Base-by-base conservation (phyloP, 768 basidiomycete species). In the Amylocystis lapponica region DNA sequence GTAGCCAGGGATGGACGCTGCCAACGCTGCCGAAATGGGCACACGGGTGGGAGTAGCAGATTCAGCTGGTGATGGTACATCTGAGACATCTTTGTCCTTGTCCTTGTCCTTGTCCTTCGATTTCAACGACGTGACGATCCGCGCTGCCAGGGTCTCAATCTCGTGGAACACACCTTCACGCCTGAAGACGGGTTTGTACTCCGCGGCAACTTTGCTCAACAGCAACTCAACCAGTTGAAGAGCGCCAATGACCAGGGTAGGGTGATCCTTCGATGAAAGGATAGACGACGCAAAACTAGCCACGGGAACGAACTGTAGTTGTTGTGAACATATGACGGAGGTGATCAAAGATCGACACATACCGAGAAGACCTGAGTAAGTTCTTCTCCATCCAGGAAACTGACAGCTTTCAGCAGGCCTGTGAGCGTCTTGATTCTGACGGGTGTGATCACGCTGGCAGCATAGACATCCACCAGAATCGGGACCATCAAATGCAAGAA, bases 131-230 rank as follows among this genome's bases (percentile, higher is more conserved):
- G 74, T 68, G 27, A 95, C 67, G 7, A 74, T 58, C 38, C 83
- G 76, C 11, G 72, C 72, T 6, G 91, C 84, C 22, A 94, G 67
- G 8, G 68, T 61, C 51, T 93, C 92, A 27, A 99, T 81, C 61
- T 98, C 96, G 63, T 97, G 88, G 62, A 96, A 83, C 22, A 98
- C 96, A 8, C 96, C 96, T 66, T 99, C 95, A 22, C 94, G 76
- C 17, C 89, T 81, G 74, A 98, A 92, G 0, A 85, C 81, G 14
- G 90, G 86, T 57, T 81, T 82, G 65, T 96, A 98, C 39, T 90
- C 75, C 11, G 79, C 68, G 8, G 90, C 84, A 33, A 92, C 73
- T 63, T 96, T 98, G 57, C 68, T 72, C 39, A 97, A 68, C 7
- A 98, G 78, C 20, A 98, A 68, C 55, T 98, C 96, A 22, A 96